These are phyloP conservation scores for Tolypocladium ophioglossoides DNA, from an alignment of 2,329 filamentous ascomycete genomes.

Conservation along the genomic window DNA sequence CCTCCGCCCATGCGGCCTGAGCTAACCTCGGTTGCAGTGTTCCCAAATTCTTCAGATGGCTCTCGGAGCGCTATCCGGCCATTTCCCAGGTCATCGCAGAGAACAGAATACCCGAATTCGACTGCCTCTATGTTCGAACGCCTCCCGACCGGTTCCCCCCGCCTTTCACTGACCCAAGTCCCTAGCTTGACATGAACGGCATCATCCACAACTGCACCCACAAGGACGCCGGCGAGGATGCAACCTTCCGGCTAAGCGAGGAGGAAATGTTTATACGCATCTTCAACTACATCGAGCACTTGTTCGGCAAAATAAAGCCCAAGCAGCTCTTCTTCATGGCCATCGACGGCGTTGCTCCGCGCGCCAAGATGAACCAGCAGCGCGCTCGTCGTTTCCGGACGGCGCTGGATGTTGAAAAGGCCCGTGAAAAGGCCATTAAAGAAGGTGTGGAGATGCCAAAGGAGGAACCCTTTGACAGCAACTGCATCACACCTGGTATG, in stretches of 20 bases:
- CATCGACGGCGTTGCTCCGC: conserved; percentile 91
- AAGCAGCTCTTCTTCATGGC: conserved; percentile 99
- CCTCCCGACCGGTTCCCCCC: not conserved
- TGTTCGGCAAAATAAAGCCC: conserved; percentile 98
- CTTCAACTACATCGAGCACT: conserved; percentile 98
- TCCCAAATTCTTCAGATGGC: conserved; percentile 96
- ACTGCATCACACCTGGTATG: conserved; percentile 87
- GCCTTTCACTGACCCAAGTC: conserved; percentile 9
- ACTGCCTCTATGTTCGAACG: conserved; percentile 71
- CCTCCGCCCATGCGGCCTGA: not conserved
- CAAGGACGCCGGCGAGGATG: conserved; percentile 78
- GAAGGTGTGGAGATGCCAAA: conserved; percentile 91
- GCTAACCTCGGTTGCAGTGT: conserved; percentile 31
- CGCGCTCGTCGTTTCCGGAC: conserved; percentile 90
- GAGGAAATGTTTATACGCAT: conserved; percentile 99
- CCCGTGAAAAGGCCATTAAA: conserved; percentile 81
- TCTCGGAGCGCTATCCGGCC: conserved; percentile 96
- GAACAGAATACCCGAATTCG: conserved; percentile 98
- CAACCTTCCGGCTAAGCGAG: conserved; percentile 85
- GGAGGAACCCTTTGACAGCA: conserved; percentile 95
- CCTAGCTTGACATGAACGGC: conserved; percentile 87
- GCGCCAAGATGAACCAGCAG: conserved; percentile 99
- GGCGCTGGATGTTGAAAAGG: conserved; percentile 79
- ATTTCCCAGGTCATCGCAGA: conserved; percentile 98
- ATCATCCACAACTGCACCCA: conserved; percentile 99